A percentile compares a stretch with the other conserved stretches of the same genome.
Conservation (phyloP, 257 asterid genomes). For the Echites panduratus region DNA sequence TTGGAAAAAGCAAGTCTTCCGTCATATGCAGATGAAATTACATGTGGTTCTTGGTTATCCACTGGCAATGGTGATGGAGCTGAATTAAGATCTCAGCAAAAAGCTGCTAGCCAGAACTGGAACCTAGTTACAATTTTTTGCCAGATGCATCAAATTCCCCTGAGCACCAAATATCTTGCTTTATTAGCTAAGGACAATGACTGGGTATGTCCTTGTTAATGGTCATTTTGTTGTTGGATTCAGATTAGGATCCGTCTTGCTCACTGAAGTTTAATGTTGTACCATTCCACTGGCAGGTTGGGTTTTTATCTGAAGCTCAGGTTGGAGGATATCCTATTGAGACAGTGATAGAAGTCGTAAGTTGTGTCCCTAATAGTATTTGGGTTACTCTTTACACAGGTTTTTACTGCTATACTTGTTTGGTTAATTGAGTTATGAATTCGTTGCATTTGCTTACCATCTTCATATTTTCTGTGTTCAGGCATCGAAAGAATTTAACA, state of each 20-base stretch:
- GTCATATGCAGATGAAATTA: constrained; percentile 49
- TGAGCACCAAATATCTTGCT: constrained; percentile 90
- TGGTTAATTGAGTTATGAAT: constrained; percentile 5
- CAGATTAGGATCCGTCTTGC: not conserved
- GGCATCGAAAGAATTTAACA: constrained; percentile 85
- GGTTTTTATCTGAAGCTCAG: constrained; percentile 93
- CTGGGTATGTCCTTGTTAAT: constrained; percentile 61
- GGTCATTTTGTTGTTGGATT: not conserved
- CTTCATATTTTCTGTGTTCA: constrained; percentile 32
- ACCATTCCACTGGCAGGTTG: constrained; percentile 54
- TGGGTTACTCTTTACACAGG: not conserved
- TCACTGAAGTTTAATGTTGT: constrained; percentile 10
- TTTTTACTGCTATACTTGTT: constrained; percentile 4
- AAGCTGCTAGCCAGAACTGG: constrained; percentile 86
- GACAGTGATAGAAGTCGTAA: constrained; percentile 80
- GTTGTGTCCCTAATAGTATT: constrained; percentile 23
- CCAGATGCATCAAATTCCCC: constrained; percentile 77
- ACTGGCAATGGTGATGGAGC: constrained; percentile 84
- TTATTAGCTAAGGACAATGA: constrained; percentile 91
- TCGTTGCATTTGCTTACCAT: not conserved
- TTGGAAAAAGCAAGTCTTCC: constrained; percentile 93
- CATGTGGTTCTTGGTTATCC: constrained; percentile 88
- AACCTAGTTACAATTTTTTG: constrained; percentile 82
- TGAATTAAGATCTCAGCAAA: constrained; percentile 83
- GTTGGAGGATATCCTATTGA: constrained; percentile 81